These are phyloP conservation scores for Potentilla sterilis DNA, from an alignment of 306 rosid genomes.

Conservation along the genomic window DNA sequence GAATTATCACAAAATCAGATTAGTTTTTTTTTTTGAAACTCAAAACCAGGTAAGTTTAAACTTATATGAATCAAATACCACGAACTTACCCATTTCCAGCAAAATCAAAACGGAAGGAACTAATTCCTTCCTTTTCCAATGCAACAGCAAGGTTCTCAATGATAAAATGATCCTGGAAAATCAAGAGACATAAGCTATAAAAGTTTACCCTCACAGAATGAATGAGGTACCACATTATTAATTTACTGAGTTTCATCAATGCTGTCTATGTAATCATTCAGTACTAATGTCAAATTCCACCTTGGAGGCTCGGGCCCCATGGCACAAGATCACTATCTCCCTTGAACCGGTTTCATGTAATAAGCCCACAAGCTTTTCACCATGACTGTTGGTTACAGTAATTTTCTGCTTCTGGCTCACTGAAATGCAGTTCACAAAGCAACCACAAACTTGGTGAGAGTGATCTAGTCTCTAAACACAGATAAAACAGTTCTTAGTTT, in stretches of 20 bases:
- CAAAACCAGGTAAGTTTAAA: background rate
- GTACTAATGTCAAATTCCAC: background rate
- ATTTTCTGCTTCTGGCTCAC: constrained; percentile 1
- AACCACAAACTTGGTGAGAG: background rate
- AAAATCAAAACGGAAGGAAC: constrained; percentile 80
- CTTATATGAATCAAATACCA: background rate
- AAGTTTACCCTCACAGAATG: background rate
- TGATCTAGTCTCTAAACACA: background rate
- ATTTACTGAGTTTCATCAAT: background rate
- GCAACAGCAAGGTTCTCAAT: constrained; percentile 78
- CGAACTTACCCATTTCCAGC: constrained; percentile 77
- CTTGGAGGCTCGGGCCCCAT: background rate
- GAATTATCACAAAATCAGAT: background rate
- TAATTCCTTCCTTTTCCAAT: constrained; percentile 54
- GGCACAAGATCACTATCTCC: background rate
- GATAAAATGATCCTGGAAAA: constrained; percentile 67
- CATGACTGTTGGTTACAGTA: background rate
- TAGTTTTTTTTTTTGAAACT: background rate
- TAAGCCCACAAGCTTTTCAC: background rate
- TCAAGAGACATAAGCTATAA: background rate
- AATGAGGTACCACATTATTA: background rate
- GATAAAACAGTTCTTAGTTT: background rate
- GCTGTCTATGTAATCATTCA: background rate
- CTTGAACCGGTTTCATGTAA: background rate
- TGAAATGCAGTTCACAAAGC: background rate